Evolutionary conservation across 176 grass and related monocot species (phyloP).

Genomic region (Zoysia pacifica): DNA sequence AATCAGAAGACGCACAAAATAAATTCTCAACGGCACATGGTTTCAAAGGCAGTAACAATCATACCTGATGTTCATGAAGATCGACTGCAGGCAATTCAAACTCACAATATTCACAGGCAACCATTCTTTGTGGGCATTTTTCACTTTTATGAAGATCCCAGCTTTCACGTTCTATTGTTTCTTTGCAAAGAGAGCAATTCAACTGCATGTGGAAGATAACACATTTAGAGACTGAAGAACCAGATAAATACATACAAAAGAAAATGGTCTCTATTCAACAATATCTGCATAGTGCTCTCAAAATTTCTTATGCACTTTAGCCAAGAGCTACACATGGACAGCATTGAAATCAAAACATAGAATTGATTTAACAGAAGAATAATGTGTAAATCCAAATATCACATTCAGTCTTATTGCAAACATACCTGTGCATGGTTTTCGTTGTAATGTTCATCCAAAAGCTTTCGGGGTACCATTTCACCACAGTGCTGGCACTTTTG

Average conservation of each 20-base stretch:
- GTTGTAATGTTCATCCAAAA: constrained; percentile 66
- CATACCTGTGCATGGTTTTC: constrained; percentile 73
- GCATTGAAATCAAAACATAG: neutral
- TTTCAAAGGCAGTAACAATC: constrained; percentile 22
- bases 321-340: constrained; percentile 14
- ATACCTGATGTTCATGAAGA: constrained; percentile 85
- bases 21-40: neutral
- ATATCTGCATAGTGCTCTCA: neutral
- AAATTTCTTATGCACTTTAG: neutral
- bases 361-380: too few species aligned
- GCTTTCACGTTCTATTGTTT: constrained; percentile 60
- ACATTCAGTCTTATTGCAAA: neutral
- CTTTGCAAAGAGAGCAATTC: constrained; percentile 73
- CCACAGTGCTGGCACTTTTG: constrained; percentile 69
- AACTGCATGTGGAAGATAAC: constrained; percentile 54
- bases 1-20: constrained; percentile 8
- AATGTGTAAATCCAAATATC: neutral
- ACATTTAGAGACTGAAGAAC: constrained; percentile 10
- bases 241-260: neutral
- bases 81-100: constrained; percentile 85
- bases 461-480: constrained; percentile 72
- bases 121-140: constrained; percentile 71
- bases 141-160: constrained; percentile 82
- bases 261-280: neutral
- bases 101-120: constrained; percentile 91